These are phyloP conservation scores for Phylloporus sp. DNA, from an alignment of 1,284 basidiomycete genomes.

Conservation along the genomic window DNA sequence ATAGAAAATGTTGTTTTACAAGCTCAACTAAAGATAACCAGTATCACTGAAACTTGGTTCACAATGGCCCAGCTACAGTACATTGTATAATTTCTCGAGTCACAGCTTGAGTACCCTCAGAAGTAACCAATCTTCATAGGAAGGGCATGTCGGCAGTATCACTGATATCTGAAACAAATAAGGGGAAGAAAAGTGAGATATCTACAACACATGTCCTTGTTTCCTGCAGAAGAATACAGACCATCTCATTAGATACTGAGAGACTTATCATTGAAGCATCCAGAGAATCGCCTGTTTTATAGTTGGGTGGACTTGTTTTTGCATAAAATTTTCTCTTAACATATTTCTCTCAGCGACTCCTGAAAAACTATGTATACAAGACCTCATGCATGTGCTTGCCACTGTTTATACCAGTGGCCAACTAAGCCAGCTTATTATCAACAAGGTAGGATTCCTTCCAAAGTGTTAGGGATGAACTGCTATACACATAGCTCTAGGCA, in stretches of 20 bases:
- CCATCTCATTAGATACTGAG: slow-evolving; percentile 52
- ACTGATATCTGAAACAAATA: slow-evolving; percentile 68
- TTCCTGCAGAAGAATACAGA: neutral
- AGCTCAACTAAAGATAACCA: slow-evolving; percentile 90
- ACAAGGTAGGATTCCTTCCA: slow-evolving; percentile 60
- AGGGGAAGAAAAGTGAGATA: slow-evolving; percentile 59
- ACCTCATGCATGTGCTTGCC: slow-evolving; percentile 57
- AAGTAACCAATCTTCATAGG: slow-evolving; percentile 65
- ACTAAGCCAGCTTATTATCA: slow-evolving; percentile 75
- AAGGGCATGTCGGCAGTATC: slow-evolving; percentile 64
- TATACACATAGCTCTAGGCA: slow-evolving; percentile 48
- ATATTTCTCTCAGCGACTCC: slow-evolving; percentile 59
- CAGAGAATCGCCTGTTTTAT: slow-evolving; percentile 71
- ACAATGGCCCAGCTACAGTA: slow-evolving; percentile 70
- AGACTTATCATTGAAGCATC: slow-evolving; percentile 66
- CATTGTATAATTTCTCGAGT: slow-evolving; percentile 58
- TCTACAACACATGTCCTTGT: slow-evolving; percentile 36
- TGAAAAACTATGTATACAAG: slow-evolving; percentile 65
- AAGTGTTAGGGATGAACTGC: slow-evolving; percentile 2
- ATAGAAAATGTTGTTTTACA: slow-evolving; percentile 90
- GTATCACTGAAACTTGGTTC: slow-evolving; percentile 91
- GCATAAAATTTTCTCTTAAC: slow-evolving; percentile 15
- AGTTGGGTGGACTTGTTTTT: slow-evolving; percentile 47
- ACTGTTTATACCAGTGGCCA: slow-evolving; percentile 56
- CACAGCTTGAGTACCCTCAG: no score